phyloP scores from a whole-genome alignment of 2,329 filamentous ascomycete genomes.

The Seiridium unicorne region DNA sequence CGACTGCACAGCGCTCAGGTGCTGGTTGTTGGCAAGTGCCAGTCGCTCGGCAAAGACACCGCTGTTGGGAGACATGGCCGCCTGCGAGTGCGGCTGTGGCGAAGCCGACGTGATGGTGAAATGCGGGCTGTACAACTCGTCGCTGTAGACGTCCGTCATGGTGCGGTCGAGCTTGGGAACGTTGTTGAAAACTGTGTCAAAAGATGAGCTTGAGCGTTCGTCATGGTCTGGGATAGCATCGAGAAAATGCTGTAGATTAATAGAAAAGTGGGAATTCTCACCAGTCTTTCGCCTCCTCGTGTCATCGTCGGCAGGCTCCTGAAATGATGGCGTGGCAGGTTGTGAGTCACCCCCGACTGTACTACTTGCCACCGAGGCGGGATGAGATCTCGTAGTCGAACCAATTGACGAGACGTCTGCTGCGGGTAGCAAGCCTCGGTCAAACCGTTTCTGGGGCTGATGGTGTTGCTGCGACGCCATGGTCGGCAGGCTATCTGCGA shows the following conservation, averaged over 20 bases:
- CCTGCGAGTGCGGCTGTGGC: conserved; percentile 42
- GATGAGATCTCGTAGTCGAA: conserved; percentile 41
- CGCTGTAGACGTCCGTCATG: conserved; percentile 80
- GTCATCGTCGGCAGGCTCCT: conserved; percentile 45
- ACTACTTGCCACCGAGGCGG: conserved; percentile 57
- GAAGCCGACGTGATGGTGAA: conserved; percentile 59
- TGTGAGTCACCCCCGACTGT: conserved; percentile 52
- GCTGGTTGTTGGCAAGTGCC: conserved; percentile 75
- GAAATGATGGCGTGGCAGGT: conserved; percentile 52
- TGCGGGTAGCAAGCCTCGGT: conserved; percentile 42
- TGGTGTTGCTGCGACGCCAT: conserved; percentile 29
- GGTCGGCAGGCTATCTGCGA: conserved; percentile 16
- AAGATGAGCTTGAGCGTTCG: conserved; percentile 28
- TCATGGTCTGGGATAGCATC: conserved; percentile 32
- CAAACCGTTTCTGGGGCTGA: conserved; percentile 34
- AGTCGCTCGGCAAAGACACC: conserved; percentile 73
- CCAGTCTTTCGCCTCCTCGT: conserved; percentile 50
- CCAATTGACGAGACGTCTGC: conserved; percentile 40
- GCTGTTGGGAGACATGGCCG: conserved; percentile 50
- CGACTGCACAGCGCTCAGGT: conserved; percentile 58
- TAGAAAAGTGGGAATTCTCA: conserved; percentile 34
- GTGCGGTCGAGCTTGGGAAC: conserved; percentile 76
- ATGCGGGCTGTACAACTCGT: conserved; percentile 78
- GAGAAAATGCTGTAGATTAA: conserved; percentile 14
- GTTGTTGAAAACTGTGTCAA: conserved; percentile 26